Evolutionary conservation across 2,329 filamentous ascomycete species (phyloP).

Genomic region (Cladorrhinum sp.): DNA sequence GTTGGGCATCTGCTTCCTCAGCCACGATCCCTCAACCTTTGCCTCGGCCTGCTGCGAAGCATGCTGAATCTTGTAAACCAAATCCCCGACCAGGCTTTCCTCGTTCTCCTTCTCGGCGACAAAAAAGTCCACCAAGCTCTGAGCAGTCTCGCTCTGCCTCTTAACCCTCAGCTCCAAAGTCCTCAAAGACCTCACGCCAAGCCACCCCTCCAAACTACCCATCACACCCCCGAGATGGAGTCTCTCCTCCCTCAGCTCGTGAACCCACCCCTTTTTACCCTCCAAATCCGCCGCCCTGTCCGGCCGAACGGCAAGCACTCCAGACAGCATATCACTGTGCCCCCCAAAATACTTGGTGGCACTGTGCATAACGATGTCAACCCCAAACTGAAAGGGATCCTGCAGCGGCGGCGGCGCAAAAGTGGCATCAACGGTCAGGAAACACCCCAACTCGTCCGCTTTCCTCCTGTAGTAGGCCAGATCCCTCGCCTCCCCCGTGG

Average conservation of each 20-base stretch:
- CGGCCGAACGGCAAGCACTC: slow-evolving; percentile 68
- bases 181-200: slow-evolving; percentile 80
- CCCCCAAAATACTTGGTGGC: slow-evolving; percentile 97
- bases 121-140: slow-evolving; percentile 70
- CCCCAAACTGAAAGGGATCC: slow-evolving; percentile 78
- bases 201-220: slow-evolving; percentile 88
- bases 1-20: slow-evolving; percentile 82
- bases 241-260: slow-evolving; percentile 62
- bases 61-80: slow-evolving; percentile 46
- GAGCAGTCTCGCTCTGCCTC: slow-evolving; percentile 71
- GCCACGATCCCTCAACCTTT: slow-evolving; percentile 62
- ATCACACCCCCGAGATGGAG: slow-evolving; percentile 78
- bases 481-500: slow-evolving; percentile 75
- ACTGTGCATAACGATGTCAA: slow-evolving; percentile 85
- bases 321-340: slow-evolving; percentile 90
- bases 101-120: slow-evolving; percentile 42
- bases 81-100: slow-evolving; percentile 24
- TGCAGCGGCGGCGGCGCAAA: slow-evolving; percentile 89
- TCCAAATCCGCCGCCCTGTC: slow-evolving; percentile 28
- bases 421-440: slow-evolving; percentile 81
- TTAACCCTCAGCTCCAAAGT: slow-evolving; percentile 81
- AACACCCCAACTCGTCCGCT: slow-evolving; percentile 70
- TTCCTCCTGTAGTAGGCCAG: slow-evolving; percentile 68
- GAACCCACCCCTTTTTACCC: slow-evolving; percentile 49
- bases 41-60: slow-evolving; percentile 72